Conservation (phyloP, 352 stramenopile species). For the Globisporangium megalacanthum region DNA sequence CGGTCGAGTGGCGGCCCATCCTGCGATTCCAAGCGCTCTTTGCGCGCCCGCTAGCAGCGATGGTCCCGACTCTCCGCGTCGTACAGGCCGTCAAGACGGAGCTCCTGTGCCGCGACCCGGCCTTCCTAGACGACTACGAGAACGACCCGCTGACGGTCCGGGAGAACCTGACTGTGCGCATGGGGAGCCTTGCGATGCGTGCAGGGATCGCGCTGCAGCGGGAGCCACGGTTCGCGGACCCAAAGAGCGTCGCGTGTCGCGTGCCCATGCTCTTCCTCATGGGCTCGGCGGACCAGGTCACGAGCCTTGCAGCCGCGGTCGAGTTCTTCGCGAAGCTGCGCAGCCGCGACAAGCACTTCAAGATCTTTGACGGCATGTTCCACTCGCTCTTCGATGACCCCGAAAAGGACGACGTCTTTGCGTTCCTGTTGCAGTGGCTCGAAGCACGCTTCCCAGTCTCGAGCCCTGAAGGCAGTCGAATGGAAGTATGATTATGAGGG, state of each 20-base stretch:
- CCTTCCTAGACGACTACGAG: conserved; percentile 19
- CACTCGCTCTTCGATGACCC: conserved; percentile 36
- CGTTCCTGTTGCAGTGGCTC: neutral
- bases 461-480: too few relatives aligned
- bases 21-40: neutral
- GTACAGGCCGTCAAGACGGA: conserved; percentile 24
- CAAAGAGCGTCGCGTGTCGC: conserved; percentile 14
- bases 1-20: neutral
- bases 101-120: conserved; percentile 19
- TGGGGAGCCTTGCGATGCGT: conserved; percentile 21
- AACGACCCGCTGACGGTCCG: conserved; percentile 20
- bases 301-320: conserved; percentile 14
- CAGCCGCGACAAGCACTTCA: conserved; percentile 30
- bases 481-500: too few relatives aligned
- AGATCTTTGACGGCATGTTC: conserved; percentile 24
- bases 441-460: neutral
- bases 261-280: conserved; percentile 25
- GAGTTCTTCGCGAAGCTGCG: conserved; percentile 24
- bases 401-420: conserved; percentile 9
- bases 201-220: conserved; percentile 16
- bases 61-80: conserved; percentile 17
- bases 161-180: conserved; percentile 28
- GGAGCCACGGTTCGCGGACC: conserved; percentile 5
- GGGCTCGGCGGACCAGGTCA: conserved; percentile 24
- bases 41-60: conserved; percentile 10